Conservation (phyloP, 257 asterid genomes). For the Solanum rostratum region DNA sequence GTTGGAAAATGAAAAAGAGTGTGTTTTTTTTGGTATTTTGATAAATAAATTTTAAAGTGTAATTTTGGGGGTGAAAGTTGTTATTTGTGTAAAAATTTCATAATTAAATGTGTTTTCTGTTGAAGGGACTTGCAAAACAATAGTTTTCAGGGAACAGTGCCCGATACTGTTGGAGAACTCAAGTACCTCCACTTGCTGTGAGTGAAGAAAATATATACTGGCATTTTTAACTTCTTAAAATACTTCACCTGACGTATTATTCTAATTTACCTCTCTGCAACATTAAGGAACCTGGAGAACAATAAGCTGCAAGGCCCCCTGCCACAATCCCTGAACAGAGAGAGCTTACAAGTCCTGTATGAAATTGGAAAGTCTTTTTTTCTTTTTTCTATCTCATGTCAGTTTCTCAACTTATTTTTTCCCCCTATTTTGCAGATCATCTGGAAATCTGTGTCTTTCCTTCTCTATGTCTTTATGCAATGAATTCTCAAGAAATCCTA, state of each 20-base stretch:
- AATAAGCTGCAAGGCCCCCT: slow-evolving; percentile 84
- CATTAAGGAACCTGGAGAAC: slow-evolving; percentile 68
- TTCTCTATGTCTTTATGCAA: slow-evolving; percentile 55
- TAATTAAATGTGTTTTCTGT: background rate
- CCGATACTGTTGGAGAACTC: slow-evolving; percentile 67
- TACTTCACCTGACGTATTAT: background rate
- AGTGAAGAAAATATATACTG: slow-evolving; percentile 15
- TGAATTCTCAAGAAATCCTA: slow-evolving; percentile 30
- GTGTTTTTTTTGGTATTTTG: no score
- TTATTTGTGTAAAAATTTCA: no score
- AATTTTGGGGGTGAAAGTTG: no score
- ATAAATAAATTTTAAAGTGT: no score
- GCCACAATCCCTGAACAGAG: slow-evolving; percentile 68
- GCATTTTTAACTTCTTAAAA: background rate
- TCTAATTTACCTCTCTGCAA: slow-evolving; percentile 1
- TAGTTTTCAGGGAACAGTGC: slow-evolving; percentile 69
- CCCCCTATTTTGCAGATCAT: slow-evolving; percentile 35
- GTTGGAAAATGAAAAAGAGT: no score
- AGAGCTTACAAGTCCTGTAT: slow-evolving; percentile 66
- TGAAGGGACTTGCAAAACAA: slow-evolving; percentile 82
- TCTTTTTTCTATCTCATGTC: background rate
- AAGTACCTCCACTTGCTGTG: slow-evolving; percentile 67
- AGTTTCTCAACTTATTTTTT: background rate
- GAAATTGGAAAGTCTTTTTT: background rate
- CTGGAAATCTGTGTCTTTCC: slow-evolving; percentile 79